Base-by-base conservation (phyloP, 805 yeast genomes). In the Saccharomyces kudriavzevii region DNA sequence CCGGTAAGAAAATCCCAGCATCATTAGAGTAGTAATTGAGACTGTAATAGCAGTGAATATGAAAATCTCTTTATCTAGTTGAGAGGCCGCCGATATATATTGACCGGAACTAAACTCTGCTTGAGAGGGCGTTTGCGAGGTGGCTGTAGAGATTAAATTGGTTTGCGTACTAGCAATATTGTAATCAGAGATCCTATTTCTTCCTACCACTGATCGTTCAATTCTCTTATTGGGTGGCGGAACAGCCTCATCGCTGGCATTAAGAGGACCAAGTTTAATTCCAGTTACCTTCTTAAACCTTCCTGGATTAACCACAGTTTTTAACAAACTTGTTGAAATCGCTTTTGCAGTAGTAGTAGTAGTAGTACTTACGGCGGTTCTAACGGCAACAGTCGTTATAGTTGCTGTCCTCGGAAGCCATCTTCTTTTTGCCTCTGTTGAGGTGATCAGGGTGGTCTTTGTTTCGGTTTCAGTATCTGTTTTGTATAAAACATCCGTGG, bases 261-360 rank as follows among this genome's bases (percentile, higher is more conserved):
- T 70, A 48, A 63, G 70, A 5, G 65, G 70, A 52, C 78, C 80
- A 1, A 74, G 73, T 11, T 60, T 78, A 46, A 64, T 77, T 45
- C 74, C 80, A 1, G 57, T 54, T 2, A 70, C 76, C 45, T 77
- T 72, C 60, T 65, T 64, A 3, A 55, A 69, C 20, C 22, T 17
- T 6, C 17, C 11, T 17, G 43, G 13, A 35, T 35, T 35, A 17
- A 35, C 13, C 11, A 17, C 43, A 2, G 24, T 17, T 35, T 17
- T 9, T 20, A 35, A 35, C 11, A 17, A 35, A 6, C 17, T 35
- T 8, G 47, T 47, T 45, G 49, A 47, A 11, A 17, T 30, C 9
- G 35, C 26, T 5, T 54, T 49, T 13, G 53, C 49, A 24, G 49
- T 47, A 5, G 53, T 49, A 11, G 51, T 47, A n/a, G 58, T 51